Percentiles rank a stretch among this genome's conserved stretches.
These are phyloP conservation scores for Tricholoma terreum DNA, from an alignment of 768 basidiomycete genomes.

Conservation along the genomic window DNA sequence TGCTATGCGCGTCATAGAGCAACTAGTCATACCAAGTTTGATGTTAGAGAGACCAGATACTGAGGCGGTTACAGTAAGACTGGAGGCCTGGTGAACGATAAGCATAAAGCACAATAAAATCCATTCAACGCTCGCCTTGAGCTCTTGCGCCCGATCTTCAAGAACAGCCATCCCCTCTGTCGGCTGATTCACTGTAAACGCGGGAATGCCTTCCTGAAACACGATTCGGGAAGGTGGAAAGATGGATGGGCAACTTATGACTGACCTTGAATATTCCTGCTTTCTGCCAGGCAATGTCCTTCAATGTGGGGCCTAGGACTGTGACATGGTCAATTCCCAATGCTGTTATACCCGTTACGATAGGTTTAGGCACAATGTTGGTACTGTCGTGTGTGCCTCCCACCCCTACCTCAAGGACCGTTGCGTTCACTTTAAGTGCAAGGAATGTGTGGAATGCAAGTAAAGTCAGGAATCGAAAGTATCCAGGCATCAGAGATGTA, in stretches of 20 bases:
- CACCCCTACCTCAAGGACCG: conserved; percentile 94
- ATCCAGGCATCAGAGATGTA: conserved; percentile 77
- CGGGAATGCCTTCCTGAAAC: conserved; percentile 74
- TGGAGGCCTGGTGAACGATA: conserved; percentile 48
- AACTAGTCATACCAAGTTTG: conserved; percentile 53
- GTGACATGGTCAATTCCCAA: conserved; percentile 90
- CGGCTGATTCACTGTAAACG: conserved; percentile 79
- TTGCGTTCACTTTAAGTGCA: conserved; percentile 79
- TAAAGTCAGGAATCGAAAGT: conserved; percentile 92
- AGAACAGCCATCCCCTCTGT: conserved; percentile 66
- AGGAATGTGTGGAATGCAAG: conserved; percentile 91
- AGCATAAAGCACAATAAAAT: background rate
- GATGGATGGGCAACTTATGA: background rate
- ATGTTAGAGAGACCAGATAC: conserved; percentile 48
- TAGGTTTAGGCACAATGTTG: conserved; percentile 87
- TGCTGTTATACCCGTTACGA: conserved; percentile 87
- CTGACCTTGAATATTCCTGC: conserved; percentile 92
- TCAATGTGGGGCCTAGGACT: conserved; percentile 83
- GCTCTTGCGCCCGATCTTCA: conserved; percentile 59
- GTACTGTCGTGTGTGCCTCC: conserved; percentile 95
- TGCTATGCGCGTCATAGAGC: background rate
- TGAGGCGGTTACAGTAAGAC: conserved; percentile 60
- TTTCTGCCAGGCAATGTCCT: conserved; percentile 93
- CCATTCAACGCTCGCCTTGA: conserved; percentile 46
- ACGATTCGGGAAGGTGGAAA: conserved; percentile 1